Percentiles rank a stretch among this genome's conserved stretches.
Conservation (phyloP, 2,329 filamentous ascomycete genomes). For the Chaetomium olivaceum region DNA sequence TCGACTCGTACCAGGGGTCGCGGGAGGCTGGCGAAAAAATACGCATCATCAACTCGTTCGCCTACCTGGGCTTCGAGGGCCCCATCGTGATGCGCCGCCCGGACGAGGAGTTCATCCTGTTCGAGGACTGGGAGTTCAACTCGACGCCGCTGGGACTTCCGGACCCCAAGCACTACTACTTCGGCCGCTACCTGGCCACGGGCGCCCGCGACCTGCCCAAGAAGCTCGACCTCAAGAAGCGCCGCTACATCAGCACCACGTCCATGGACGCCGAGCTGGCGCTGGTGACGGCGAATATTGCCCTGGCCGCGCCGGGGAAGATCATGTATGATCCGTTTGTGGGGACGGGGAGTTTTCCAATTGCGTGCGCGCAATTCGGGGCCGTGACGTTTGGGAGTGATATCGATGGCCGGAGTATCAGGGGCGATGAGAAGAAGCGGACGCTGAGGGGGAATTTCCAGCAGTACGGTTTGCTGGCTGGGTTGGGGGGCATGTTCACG, state of each 20-base stretch:
- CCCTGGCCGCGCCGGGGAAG: constrained; percentile 77
- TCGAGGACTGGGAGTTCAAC: constrained; percentile 74
- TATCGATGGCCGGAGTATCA: constrained; percentile 86
- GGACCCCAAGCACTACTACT: constrained; percentile 63
- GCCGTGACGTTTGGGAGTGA: constrained; percentile 83
- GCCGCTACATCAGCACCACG: constrained; percentile 90
- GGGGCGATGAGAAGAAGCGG: constrained; percentile 62
- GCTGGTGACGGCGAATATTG: constrained; percentile 88
- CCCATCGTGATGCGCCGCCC: constrained; percentile 74
- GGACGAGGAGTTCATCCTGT: constrained; percentile 73
- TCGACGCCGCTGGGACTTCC: constrained; percentile 49
- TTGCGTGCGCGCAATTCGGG: constrained; percentile 89
- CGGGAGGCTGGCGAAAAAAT: constrained; percentile 63
- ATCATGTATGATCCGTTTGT: constrained; percentile 95
- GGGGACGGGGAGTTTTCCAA: constrained; percentile 88
- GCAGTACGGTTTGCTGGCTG: constrained; percentile 70
- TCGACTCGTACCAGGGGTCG: constrained; percentile 81
- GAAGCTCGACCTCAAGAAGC: constrained; percentile 87
- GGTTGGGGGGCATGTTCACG: constrained; percentile 76
- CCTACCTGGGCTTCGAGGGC: constrained; percentile 75
- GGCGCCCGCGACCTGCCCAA: constrained; percentile 68
- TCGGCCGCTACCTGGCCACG: constrained; percentile 70
- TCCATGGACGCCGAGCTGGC: constrained; percentile 96
- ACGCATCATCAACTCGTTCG: constrained; percentile 79
- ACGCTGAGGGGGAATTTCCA: constrained; percentile 71